Evolutionary conservation across 2,329 filamentous ascomycete genomes (phyloP).

Genomic region (Alternaria sp.): DNA sequence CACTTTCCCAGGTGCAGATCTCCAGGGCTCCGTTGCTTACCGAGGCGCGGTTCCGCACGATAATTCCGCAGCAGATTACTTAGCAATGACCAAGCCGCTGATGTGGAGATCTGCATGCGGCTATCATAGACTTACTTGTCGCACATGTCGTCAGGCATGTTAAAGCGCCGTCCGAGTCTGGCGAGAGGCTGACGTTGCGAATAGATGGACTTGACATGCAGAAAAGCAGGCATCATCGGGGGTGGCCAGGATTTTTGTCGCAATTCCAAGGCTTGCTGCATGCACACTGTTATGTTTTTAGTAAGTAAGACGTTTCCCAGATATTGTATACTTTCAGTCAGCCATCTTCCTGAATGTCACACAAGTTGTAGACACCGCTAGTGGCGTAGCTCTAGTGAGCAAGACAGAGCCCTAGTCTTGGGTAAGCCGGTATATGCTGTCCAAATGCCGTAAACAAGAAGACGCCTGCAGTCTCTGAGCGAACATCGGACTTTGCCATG

Average conservation of each 20-base stretch:
- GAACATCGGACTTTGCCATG: neutral
- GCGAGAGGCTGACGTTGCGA: neutral
- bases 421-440: neutral
- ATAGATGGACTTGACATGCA: neutral
- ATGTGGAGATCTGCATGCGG: neutral
- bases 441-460: neutral
- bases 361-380: neutral
- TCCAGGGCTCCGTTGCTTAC: conserved; percentile 3
- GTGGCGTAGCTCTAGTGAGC: neutral
- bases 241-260: neutral
- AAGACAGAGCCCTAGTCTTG: neutral
- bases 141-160: neutral
- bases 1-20: conserved; percentile 11
- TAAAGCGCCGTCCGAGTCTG: neutral
- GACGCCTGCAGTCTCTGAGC: neutral
- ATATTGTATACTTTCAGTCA: neutral
- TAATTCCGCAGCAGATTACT: conserved; percentile 11
- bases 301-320: neutral
- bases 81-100: conserved; percentile 12
- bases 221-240: neutral
- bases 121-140: neutral
- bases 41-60: conserved; percentile 8
- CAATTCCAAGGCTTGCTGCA: neutral
- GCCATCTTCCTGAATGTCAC: neutral
- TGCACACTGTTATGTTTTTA: neutral